Evolutionary conservation across 768 basidiomycete species (phyloP), one percentile per base, ranked within the genome.

Genomic region (Boletus rufocinnamomeus): DNA sequence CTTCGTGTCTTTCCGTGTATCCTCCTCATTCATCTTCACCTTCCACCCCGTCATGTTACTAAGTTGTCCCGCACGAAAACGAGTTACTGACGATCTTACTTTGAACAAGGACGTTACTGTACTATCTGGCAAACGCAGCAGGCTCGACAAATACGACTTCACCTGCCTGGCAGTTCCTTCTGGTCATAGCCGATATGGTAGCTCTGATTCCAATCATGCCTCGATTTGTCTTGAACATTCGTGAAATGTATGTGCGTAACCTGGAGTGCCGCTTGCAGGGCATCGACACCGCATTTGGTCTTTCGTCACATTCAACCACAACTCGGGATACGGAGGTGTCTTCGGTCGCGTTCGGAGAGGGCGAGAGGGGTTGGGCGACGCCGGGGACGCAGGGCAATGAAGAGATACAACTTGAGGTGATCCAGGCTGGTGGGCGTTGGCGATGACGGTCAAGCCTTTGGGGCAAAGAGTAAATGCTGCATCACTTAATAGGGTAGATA

Each of bases 121-220:
- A 25, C 16, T 17, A 46, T 46, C 8, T 46, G 25, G 16, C 9
- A 8, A 46, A 17, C 9, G 16, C 4, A 16, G 16, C 9, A 19
- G 8, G 14, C 25, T 0, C 4, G 8, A 2, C 9, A 4, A 27
- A 25, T 27, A 0, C 4, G 16, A 17, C 16, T 46, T 16, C 25
- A 27, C 16, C 45, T 46, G 0, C 25, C 25, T 46, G 25, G 25
- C 16, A 27, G 19, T 1, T 27, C 45, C 2, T 46, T 3, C 25
- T 46, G 2, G 8, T 4, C 25, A 0, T 1, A 8, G 45, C 1
- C 14, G 3, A 7, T 17, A 0, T 17, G 25, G 3, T 45, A 25
- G 17, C 13, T 6, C 3, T 27, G 2, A 4, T 27, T 44, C 43
- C 28, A 3, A 3, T 28, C 28, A 28, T 28, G 23, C 44, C 44